Evolutionary conservation across 1,139 yeast species (phyloP), one percentile per base, ranked within the genome.

Genomic region (Saccharomycopsis phalli): DNA sequence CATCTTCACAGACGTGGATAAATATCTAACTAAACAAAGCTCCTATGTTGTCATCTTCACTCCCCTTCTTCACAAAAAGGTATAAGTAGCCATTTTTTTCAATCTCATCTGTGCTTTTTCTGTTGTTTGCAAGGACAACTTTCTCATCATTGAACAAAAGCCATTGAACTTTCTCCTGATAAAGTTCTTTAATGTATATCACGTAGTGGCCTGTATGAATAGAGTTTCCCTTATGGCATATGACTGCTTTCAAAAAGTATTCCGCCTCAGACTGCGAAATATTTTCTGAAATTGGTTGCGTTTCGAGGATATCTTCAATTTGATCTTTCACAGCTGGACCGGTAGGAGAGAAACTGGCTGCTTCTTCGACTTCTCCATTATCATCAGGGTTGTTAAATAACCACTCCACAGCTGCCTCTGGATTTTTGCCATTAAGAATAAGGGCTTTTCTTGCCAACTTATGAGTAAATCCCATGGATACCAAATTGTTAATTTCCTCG

Each of bases 191-290:
- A 35, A 87, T 67, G 53, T 82, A 91, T 1, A 81, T 88, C 31
- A 93, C 97, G 57, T 91, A 91, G 58, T 91, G 99, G 0, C 98
- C 98, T 0, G 96, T 86, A 48, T 91, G 96, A 1, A 91, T 84
- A 16, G 95, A 84, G 1, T 81, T 69, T 8, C 99, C 99, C 58
- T 91, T 91, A 59, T 91, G 99, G 55, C 97, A 88, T 18, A 91
- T 71, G 7, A 86, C 83, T 0, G 86, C 83, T 41, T 74, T 69
- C 34, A 91, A 61, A 13, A 55, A 52, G 55, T 82, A 91, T 28
- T 53, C 47, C 5, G 66, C 61, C 4, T 50, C 36, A 34, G 44
- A 30, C 44, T 54, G 46, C 4, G 10, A 6, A 20, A 21, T 19
- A 31, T 13, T 16, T 10, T 25, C 37, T 4, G 21, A 33, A 10